Evolutionary conservation across 805 yeast genomes (phyloP).

Genomic region (Kluyveromyces dobzhanskii): DNA sequence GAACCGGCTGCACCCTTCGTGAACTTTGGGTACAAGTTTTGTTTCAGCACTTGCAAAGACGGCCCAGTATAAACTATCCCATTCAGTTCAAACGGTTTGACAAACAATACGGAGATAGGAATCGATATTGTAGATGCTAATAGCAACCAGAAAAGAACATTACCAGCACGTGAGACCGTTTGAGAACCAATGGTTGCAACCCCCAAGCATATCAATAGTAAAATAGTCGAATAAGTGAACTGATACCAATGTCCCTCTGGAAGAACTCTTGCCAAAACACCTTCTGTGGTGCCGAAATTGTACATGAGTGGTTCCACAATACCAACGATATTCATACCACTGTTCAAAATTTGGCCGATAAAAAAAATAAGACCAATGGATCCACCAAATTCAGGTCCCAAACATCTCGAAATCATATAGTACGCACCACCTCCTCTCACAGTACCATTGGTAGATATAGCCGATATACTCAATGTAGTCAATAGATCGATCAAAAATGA

Average conservation of each 20-base stretch:
- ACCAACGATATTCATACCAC: slow-evolving; percentile 92
- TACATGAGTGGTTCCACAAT: slow-evolving; percentile 82
- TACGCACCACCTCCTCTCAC: slow-evolving; percentile 98
- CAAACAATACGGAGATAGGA: slow-evolving; percentile 67
- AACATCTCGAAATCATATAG: slow-evolving; percentile 88
- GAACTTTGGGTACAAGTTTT: slow-evolving; percentile 69
- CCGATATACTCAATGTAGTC: slow-evolving; percentile 85
- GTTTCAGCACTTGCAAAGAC: slow-evolving; percentile 53
- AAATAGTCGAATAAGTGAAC: slow-evolving; percentile 60
- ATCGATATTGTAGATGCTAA: slow-evolving; percentile 69
- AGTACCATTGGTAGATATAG: slow-evolving; percentile 95
- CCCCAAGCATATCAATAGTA: slow-evolving; percentile 62
- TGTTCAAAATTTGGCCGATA: slow-evolving; percentile 86
- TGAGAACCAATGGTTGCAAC: slow-evolving; percentile 76
- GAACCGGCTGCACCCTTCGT: slow-evolving; percentile 94
- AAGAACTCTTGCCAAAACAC: slow-evolving; percentile 43
- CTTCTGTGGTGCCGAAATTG: slow-evolving; percentile 60
- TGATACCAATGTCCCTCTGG: slow-evolving; percentile 68
- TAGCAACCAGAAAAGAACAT: slow-evolving; percentile 57
- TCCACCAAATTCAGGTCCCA: slow-evolving; percentile 98
- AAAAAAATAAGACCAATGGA: slow-evolving; percentile 92
- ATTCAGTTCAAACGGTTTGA: slow-evolving; percentile 50
- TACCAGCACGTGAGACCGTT: slow-evolving; percentile 76
- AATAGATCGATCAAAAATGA: slow-evolving; percentile 76
- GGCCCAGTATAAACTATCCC: slow-evolving; percentile 61